Conservation (phyloP, 768 basidiomycete species). For the Kwoniella europaea region DNA sequence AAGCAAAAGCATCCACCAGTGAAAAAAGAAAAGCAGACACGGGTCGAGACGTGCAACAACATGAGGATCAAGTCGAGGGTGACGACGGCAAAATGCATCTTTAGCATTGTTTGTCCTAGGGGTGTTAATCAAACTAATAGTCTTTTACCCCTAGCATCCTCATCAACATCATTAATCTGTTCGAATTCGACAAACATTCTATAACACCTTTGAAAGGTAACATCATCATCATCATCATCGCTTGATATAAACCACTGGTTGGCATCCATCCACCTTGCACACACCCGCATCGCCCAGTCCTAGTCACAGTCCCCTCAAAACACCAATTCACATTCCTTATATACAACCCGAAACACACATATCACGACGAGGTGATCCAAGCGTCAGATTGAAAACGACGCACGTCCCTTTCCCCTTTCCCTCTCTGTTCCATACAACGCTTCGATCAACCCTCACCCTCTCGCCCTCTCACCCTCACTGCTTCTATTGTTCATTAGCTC, state of each 20-base stretch:
- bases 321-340: background rate
- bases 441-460: background rate
- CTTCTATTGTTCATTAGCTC: background rate
- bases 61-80: background rate
- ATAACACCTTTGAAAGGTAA: conserved; percentile 10
- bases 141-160: background rate
- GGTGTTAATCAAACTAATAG: background rate
- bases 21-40: background rate
- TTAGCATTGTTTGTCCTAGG: conserved; percentile 3
- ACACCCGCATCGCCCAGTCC: background rate
- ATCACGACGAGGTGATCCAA: conserved; percentile 6
- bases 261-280: background rate
- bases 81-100: background rate
- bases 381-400: background rate
- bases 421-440: background rate
- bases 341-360: conserved; percentile 13
- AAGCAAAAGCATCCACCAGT: background rate
- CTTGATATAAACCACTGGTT: conserved; percentile 15
- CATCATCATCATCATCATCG: too few species aligned
- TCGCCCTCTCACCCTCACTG: background rate
- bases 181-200: background rate
- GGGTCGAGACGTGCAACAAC: conserved; percentile 5
- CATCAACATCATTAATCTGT: background rate
- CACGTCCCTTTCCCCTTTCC: conserved; percentile 16
- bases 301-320: background rate